These are phyloP conservation scores for Plicaturopsis crispa DNA, from an alignment of 768 basidiomycete genomes.

Conservation along the genomic window DNA sequence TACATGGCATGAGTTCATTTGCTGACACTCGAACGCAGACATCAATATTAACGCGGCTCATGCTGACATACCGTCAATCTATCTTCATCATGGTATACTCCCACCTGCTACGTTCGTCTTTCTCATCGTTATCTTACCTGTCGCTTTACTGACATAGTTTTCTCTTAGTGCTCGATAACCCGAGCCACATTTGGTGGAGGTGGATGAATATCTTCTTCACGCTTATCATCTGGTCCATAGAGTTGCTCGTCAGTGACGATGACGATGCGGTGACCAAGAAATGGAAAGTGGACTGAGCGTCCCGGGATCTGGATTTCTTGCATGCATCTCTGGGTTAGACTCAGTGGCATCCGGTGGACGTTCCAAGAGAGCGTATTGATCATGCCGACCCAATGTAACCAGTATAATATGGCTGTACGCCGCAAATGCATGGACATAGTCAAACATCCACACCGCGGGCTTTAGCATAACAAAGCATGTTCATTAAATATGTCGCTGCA, in stretches of 20 bases:
- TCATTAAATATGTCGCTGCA: too few species aligned
- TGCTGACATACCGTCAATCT: conserved; percentile 77
- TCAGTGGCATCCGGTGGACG: neutral
- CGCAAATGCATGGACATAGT: too few species aligned
- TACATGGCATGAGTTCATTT: neutral
- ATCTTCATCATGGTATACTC: conserved; percentile 87
- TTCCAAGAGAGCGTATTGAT: neutral
- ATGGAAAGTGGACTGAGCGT: conserved; percentile 68
- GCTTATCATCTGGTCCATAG: conserved; percentile 74
- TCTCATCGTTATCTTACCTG: neutral
- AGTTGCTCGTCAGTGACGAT: conserved; percentile 71
- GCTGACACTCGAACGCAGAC: conserved; percentile 38
- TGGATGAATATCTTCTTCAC: conserved; percentile 91
- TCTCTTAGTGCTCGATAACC: conserved; percentile 68
- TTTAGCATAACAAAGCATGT: too few species aligned
- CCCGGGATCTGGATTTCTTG: too few species aligned
- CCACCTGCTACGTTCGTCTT: conserved; percentile 65
- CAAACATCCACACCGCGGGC: too few species aligned
- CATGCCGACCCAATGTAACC: too few species aligned
- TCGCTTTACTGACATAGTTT: conserved; percentile 2
- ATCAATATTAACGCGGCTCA: conserved; percentile 62
- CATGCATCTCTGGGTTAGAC: too few species aligned
- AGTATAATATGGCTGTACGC: too few species aligned
- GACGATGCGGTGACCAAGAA: conserved; percentile 52
- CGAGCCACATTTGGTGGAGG: conserved; percentile 91